Evolutionary conservation across 2,329 filamentous ascomycete genomes (phyloP), one percentile per base, ranked within the genome.

Genomic region (Botrytis fabae): DNA sequence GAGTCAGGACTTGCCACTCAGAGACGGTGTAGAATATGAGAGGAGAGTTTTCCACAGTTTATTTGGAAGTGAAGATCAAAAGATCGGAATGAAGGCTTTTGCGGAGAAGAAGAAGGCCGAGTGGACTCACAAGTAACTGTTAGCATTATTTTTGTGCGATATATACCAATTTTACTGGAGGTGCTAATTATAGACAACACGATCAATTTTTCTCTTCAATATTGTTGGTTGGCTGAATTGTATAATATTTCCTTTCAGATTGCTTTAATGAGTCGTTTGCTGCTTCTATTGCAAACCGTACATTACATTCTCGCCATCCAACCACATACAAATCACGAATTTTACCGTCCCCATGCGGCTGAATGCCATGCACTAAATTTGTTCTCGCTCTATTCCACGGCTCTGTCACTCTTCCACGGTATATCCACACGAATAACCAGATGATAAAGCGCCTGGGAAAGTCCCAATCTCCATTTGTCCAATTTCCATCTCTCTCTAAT

Each of bases 61-160:
- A 80, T 99, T 99, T 85, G 96, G 95, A 35, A 97, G 92, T 81
- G 89, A 93, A 84, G 96, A 99, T 83, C 96, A 99, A 85, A 99
- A 98, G 87, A 93, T 98, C 82, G 95, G 94, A 83, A 90, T 98
- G 96, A 91, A 91, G 82, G 96, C 96, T 20, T 99, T 99, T 86
- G 92, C 93, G 2, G 93, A 95, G 84, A 98, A 98, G 90, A 90
- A 93, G 85, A 97, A 97, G 88, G 85, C 96, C 0, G 90, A 96
- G 82, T 99, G 96, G 95, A 90, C 88, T 75, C 87, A 98, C 82
- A 90, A 93, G 81, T 97, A 77, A 72, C 48, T 20, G 3, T 16
- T 61, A 61, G 63, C 35, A 69, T 59, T 28, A 4, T 68, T 28
- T n/a, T 14, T 68, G 14, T 28, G 16, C 25, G 48, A 68, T 57